Conservation (phyloP, 2,329 filamentous ascomycete genomes). For the Thielaviopsis musarum region DNA sequence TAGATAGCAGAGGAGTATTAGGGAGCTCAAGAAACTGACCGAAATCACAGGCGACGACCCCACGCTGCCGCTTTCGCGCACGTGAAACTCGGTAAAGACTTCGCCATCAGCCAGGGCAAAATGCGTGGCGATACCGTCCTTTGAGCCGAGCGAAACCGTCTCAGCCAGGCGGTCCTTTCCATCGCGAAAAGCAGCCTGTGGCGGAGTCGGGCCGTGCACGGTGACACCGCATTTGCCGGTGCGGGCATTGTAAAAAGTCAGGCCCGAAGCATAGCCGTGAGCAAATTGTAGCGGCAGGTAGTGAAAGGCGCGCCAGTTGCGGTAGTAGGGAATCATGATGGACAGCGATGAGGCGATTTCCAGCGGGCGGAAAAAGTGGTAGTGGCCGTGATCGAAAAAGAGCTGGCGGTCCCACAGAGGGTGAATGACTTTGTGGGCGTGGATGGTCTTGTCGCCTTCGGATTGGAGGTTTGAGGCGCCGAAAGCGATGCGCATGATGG, state of each 20-base stretch:
- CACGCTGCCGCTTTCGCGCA: slow-evolving; percentile 5
- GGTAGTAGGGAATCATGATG: slow-evolving; percentile 11
- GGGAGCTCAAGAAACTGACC: background rate
- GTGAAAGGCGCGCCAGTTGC: slow-evolving; percentile 9
- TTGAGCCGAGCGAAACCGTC: background rate
- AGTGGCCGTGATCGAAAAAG: slow-evolving; percentile 5
- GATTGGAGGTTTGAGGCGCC: slow-evolving; percentile 10
- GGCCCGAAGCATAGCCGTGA: slow-evolving; percentile 6
- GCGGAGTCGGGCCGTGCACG: slow-evolving; percentile 4
- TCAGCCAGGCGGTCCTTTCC: background rate
- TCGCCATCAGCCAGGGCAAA: slow-evolving; percentile 3
- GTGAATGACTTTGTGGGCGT: slow-evolving; percentile 8
- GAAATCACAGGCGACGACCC: slow-evolving; percentile 9
- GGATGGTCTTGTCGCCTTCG: slow-evolving; percentile 5
- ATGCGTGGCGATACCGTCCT: slow-evolving; percentile 8
- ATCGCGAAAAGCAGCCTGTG: background rate
- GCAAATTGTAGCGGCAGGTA: slow-evolving; percentile 6
- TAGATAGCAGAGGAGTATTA: background rate
- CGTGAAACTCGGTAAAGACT: slow-evolving; percentile 2
- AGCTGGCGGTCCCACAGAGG: slow-evolving; percentile 7
- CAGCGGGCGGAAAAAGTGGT: slow-evolving; percentile 7
- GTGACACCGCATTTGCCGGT: slow-evolving; percentile 9
- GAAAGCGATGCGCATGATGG: slow-evolving; percentile 8
- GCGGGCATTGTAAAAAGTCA: slow-evolving; percentile 9
- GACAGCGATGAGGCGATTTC: slow-evolving; percentile 3